Percentiles rank a stretch among this genome's conserved stretches.
phyloP scores from a whole-genome alignment of 176 grass and related monocot genomes.

The Oryza rufipogon region DNA sequence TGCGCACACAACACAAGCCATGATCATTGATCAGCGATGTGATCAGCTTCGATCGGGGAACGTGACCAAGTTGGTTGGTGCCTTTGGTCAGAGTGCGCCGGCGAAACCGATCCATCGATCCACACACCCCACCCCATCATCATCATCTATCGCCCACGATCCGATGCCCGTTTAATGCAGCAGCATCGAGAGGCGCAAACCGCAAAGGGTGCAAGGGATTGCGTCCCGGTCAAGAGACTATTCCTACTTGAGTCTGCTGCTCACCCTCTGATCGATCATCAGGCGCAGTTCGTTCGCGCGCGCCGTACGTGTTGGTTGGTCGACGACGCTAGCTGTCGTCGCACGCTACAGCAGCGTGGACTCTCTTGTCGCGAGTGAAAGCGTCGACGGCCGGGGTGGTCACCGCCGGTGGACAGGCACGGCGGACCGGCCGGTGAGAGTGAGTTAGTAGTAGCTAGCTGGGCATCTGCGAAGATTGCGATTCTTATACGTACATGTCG shows the following conservation, averaged over 20 bases:
- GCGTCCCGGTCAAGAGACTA: conserved; percentile 3
- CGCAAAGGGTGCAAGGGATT: background rate
- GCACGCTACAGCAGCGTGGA: too few relatives aligned
- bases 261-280: too few relatives aligned
- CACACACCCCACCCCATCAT: background rate
- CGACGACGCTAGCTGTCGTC: too few relatives aligned
- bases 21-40: too few relatives aligned
- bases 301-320: too few relatives aligned
- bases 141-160: background rate
- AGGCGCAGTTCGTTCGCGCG: too few relatives aligned
- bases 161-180: conserved; percentile 9
- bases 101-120: background rate
- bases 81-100: background rate
- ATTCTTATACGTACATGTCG: background rate
- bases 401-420: background rate
- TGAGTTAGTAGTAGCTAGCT: too few relatives aligned
- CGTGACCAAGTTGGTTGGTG: conserved; percentile 2
- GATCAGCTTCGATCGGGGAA: background rate
- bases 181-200: background rate
- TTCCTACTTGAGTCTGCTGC: background rate
- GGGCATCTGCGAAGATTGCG: background rate
- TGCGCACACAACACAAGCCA: too few relatives aligned
- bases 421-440: too few relatives aligned
- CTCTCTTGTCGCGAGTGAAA: too few relatives aligned
- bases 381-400: too few relatives aligned